phyloP scores from a whole-genome alignment of 768 basidiomycete genomes.

The Boletus patriciae region DNA sequence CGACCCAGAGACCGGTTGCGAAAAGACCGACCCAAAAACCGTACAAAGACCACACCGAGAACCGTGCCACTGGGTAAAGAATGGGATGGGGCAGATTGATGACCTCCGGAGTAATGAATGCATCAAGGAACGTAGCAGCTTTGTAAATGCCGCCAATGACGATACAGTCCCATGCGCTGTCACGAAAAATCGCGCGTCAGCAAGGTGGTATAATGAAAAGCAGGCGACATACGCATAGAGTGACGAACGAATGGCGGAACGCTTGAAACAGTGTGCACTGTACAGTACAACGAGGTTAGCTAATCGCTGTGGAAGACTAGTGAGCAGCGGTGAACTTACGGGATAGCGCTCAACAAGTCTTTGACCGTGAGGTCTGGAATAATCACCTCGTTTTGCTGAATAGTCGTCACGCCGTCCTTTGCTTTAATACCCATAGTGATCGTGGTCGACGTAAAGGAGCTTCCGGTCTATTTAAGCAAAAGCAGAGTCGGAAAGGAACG shows the following conservation, averaged over 20 bases:
- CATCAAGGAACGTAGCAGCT: slow-evolving; percentile 60
- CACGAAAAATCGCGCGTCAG: slow-evolving; percentile 13
- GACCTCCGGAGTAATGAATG: slow-evolving; percentile 54
- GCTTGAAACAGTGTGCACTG: slow-evolving; percentile 86
- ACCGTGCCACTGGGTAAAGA: slow-evolving; percentile 59
- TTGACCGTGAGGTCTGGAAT: slow-evolving; percentile 89
- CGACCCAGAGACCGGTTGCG: slow-evolving; percentile 92
- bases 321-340: slow-evolving; percentile 47
- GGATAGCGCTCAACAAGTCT: slow-evolving; percentile 83
- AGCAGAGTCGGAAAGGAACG: background rate
- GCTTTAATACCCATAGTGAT: slow-evolving; percentile 20
- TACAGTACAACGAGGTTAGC: background rate
- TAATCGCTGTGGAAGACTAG: background rate
- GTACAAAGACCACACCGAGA: slow-evolving; percentile 79
- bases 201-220: background rate
- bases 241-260: slow-evolving; percentile 79
- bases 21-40: slow-evolving; percentile 82
- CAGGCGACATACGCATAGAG: slow-evolving; percentile 63
- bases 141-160: slow-evolving; percentile 72
- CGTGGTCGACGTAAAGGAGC: slow-evolving; percentile 9
- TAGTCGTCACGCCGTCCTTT: slow-evolving; percentile 25
- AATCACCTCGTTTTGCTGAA: slow-evolving; percentile 58
- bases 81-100: slow-evolving; percentile 58
- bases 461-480: slow-evolving; percentile 8
- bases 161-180: slow-evolving; percentile 70